Percentiles rank a stretch among this genome's conserved stretches.
Conservation (phyloP, 106 monocot species). For the Acanthochlamys bracteata region DNA sequence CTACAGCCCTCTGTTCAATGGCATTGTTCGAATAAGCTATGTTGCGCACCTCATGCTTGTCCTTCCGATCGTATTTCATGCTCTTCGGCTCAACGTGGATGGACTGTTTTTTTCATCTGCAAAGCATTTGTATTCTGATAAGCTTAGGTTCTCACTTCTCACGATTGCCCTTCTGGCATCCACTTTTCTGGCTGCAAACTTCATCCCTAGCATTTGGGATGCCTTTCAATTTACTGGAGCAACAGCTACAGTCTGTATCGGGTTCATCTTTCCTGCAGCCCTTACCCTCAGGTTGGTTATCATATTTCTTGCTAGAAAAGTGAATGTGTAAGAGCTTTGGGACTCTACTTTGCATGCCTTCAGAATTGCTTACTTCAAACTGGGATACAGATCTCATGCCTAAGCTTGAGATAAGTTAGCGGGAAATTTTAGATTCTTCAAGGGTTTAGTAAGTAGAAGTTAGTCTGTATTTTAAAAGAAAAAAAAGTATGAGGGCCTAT, state of each 20-base stretch:
- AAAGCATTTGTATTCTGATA: conserved; percentile 46
- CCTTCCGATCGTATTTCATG: conserved; percentile 84
- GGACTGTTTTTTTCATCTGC: conserved; percentile 64
- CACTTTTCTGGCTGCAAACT: conserved; percentile 64
- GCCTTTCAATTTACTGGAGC: conserved; percentile 94
- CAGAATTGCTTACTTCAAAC: neutral
- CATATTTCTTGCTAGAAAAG: neutral
- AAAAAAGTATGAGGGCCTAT: too few relatives aligned
- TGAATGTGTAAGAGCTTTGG: neutral
- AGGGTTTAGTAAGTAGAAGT: too few relatives aligned
- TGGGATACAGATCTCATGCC: neutral
- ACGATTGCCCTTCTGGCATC: conserved; percentile 36
- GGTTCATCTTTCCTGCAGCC: conserved; percentile 88
- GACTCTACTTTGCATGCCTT: neutral
- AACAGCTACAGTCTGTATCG: conserved; percentile 91
- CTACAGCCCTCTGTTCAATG: conserved; percentile 55
- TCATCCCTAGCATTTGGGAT: conserved; percentile 95
- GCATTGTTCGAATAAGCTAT: conserved; percentile 76
- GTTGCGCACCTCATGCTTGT: conserved; percentile 86
- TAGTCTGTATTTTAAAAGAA: too few relatives aligned
- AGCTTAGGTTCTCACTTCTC: conserved; percentile 49
- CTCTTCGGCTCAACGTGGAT: conserved; percentile 79
- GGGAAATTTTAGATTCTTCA: too few relatives aligned
- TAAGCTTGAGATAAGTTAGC: too few relatives aligned
- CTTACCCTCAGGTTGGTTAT: conserved; percentile 54